Evolutionary conservation across 1,139 yeast genomes (phyloP).

Genomic region (Pneumocystis sp.): DNA sequence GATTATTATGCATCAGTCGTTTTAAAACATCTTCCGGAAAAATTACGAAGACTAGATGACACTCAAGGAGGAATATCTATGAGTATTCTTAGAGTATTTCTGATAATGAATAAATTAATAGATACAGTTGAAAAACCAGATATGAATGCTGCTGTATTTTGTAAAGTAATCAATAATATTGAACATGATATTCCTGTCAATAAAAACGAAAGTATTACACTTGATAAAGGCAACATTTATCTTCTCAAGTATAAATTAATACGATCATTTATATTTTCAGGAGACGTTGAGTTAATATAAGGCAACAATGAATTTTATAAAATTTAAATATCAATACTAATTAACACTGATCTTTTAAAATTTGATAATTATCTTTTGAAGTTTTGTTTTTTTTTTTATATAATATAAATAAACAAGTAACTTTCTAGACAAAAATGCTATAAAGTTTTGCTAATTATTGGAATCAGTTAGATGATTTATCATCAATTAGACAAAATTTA

Average conservation of each 20-base stretch:
- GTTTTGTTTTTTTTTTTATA: background rate
- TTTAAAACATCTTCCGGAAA: slow-evolving; percentile 48
- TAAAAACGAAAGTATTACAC: slow-evolving; percentile 43
- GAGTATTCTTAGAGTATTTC: slow-evolving; percentile 21
- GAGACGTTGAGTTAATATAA: background rate
- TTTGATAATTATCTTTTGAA: background rate
- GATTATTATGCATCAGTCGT: slow-evolving; percentile 56
- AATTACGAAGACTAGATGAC: slow-evolving; percentile 59
- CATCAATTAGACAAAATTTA: background rate
- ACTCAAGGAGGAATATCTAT: slow-evolving; percentile 54
- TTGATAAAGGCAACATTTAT: slow-evolving; percentile 54
- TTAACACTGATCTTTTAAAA: background rate
- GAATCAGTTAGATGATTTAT: background rate
- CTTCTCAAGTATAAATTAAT: slow-evolving; percentile 43
- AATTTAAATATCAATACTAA: background rate
- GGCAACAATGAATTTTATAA: background rate
- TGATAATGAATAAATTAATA: background rate
- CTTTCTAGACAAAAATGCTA: background rate
- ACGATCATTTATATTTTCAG: background rate
- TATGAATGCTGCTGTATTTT: slow-evolving; percentile 57
- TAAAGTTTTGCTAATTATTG: background rate
- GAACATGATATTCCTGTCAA: slow-evolving; percentile 24
- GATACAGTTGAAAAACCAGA: slow-evolving; percentile 49
- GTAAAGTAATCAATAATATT: slow-evolving; percentile 37
- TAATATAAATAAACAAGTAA: background rate